These are phyloP conservation scores for Hymenoscyphus fructigenus DNA, from an alignment of 2,329 filamentous ascomycete genomes.

Conservation along the genomic window DNA sequence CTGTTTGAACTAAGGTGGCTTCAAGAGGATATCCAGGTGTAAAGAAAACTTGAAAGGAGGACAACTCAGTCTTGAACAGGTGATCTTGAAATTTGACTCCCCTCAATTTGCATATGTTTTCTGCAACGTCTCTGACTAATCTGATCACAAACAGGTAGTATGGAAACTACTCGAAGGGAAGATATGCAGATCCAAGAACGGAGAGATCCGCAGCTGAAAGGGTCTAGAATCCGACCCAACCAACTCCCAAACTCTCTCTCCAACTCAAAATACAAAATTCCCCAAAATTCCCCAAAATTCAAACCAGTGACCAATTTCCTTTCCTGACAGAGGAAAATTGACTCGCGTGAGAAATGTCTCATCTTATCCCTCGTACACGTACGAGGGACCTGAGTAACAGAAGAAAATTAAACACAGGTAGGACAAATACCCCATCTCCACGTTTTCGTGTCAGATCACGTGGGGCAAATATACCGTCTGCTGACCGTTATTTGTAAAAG, in stretches of 20 bases:
- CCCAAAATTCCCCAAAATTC: not conserved
- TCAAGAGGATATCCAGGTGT: not conserved
- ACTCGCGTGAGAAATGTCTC: not conserved
- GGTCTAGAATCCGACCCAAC: not conserved
- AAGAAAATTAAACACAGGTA: not conserved
- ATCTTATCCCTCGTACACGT: not conserved
- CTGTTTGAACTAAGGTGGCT: no score
- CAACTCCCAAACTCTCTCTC: not conserved
- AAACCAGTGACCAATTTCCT: not conserved
- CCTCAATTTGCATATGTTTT: not conserved
- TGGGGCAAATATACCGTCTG: not conserved
- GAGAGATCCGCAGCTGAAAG: not conserved
- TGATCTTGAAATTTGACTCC: not conserved
- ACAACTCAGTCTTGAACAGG: not conserved
- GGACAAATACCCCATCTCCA: not conserved
- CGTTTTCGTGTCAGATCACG: slow-evolving; percentile 3
- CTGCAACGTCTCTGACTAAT: not conserved
- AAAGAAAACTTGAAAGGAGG: not conserved
- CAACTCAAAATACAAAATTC: not conserved
- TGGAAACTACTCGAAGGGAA: not conserved
- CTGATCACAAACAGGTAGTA: not conserved
- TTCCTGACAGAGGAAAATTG: not conserved
- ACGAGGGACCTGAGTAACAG: not conserved
- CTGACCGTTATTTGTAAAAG: not conserved
- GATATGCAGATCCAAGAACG: not conserved